phyloP scores from a whole-genome alignment of 257 asterid species.

The Przewalskia tangutica region DNA sequence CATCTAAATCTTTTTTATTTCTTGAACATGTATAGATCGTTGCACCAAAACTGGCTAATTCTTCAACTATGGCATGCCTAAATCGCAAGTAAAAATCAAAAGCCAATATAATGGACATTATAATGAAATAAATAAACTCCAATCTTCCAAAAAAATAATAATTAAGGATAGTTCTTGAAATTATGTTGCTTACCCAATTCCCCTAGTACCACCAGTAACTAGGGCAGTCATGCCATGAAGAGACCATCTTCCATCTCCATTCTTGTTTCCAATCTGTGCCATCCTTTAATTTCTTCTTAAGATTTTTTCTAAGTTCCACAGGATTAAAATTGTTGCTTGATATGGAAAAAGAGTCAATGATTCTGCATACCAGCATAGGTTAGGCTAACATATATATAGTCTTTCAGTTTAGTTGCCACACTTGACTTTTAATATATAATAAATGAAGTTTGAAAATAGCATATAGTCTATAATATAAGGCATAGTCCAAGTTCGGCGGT shows the following conservation, averaged over 20 bases:
- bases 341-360: background rate
- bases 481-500: background rate
- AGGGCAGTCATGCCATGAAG: conserved; percentile 51
- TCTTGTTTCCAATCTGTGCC: background rate
- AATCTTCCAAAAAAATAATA: background rate
- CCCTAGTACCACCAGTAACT: conserved; percentile 59
- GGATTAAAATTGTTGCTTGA: background rate
- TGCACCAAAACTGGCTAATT: background rate
- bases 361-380: background rate
- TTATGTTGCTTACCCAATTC: conserved; percentile 36
- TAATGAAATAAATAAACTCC: background rate
- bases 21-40: background rate
- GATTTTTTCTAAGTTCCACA: background rate
- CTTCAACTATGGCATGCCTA: background rate
- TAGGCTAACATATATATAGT: background rate
- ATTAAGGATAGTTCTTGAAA: background rate
- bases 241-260: conserved; percentile 31
- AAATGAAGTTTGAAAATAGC: background rate
- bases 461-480: background rate
- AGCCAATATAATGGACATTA: background rate
- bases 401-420: no score
- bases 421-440: background rate
- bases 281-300: background rate
- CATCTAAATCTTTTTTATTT: background rate
- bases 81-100: background rate